A percentile compares a stretch with the other conserved stretches of the same genome.
phyloP scores from a whole-genome alignment of 2,329 filamentous ascomycete genomes.

The Pleomassaria siparia region DNA sequence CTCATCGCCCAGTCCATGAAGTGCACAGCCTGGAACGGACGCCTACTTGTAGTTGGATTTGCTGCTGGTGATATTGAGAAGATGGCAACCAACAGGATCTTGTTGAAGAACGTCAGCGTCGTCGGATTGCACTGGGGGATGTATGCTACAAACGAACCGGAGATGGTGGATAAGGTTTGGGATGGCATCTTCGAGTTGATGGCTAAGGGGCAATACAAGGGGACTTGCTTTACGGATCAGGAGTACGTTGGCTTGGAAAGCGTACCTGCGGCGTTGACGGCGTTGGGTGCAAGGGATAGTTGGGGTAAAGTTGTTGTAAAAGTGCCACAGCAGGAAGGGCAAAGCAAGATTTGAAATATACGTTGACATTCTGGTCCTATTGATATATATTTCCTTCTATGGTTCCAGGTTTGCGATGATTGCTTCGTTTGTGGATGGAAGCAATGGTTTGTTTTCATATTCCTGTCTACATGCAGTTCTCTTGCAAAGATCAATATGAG shows the following conservation, averaged over 20 bases:
- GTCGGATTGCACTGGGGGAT: conserved; percentile 92
- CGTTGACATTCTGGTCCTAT: not conserved
- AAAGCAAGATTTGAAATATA: conserved; percentile 35
- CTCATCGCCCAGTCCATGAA: conserved; percentile 85
- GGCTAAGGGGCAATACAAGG: conserved; percentile 72
- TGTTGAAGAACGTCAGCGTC: conserved; percentile 90
- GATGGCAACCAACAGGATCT: conserved; percentile 85
- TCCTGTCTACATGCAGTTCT: not conserved
- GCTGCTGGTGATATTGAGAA: conserved; percentile 86
- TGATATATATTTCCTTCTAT: no score
- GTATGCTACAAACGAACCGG: conserved; percentile 72
- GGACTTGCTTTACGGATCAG: conserved; percentile 80
- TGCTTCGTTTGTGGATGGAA: no score
- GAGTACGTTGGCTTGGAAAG: conserved; percentile 81
- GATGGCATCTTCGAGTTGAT: conserved; percentile 78
- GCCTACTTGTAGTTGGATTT: conserved; percentile 86
- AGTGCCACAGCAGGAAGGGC: conserved; percentile 61
- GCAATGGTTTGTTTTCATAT: no score
- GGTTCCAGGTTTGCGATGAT: no score
- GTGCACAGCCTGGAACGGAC: conserved; percentile 90
- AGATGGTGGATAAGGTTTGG: conserved; percentile 75
- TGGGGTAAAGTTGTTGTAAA: conserved; percentile 97
- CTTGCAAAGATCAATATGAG: not conserved
- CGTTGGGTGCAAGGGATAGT: conserved; percentile 76
- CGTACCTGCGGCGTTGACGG: conserved; percentile 73